Conservation (phyloP, 2,329 filamentous ascomycete genomes). For the Calonectria hongkongensis region DNA sequence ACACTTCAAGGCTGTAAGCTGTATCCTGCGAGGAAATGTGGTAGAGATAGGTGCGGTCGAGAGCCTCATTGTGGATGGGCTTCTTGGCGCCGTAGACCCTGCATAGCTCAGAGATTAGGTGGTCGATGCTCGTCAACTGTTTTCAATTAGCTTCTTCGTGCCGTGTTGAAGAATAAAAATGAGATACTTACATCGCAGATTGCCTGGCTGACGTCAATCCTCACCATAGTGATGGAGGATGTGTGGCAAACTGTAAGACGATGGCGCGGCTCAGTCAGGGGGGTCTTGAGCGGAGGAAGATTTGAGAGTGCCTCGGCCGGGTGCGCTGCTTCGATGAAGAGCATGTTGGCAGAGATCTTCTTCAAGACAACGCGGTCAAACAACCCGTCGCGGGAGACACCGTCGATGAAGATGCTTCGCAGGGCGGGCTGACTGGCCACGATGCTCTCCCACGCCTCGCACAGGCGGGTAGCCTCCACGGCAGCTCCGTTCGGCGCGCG, state of each 20-base stretch:
- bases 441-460: constrained; percentile 70
- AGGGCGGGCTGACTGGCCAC: constrained; percentile 67
- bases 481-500: constrained; percentile 59
- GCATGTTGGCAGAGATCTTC: constrained; percentile 69
- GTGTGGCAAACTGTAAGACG: constrained; percentile 70
- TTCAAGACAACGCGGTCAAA: constrained; percentile 71
- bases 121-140: constrained; percentile 63
- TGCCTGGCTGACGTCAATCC: constrained; percentile 71
- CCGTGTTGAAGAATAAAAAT: accelerated
- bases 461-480: constrained; percentile 67
- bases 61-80: constrained; percentile 51
- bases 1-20: constrained; percentile 64
- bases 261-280: constrained; percentile 66
- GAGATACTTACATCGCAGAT: constrained; percentile 65
- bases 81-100: constrained; percentile 64
- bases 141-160: constrained; percentile 16
- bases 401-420: constrained; percentile 71
- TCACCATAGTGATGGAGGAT: constrained; percentile 65
- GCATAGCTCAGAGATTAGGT: constrained; percentile 68
- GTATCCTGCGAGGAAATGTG: constrained; percentile 55
- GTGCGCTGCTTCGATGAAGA: constrained; percentile 69
- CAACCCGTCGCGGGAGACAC: constrained; percentile 67
- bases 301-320: constrained; percentile 61
- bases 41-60: constrained; percentile 53
- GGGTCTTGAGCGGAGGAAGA: constrained; percentile 64